Conservation (phyloP, 1,284 basidiomycete genomes). For the Apiotrichum brassicae region DNA sequence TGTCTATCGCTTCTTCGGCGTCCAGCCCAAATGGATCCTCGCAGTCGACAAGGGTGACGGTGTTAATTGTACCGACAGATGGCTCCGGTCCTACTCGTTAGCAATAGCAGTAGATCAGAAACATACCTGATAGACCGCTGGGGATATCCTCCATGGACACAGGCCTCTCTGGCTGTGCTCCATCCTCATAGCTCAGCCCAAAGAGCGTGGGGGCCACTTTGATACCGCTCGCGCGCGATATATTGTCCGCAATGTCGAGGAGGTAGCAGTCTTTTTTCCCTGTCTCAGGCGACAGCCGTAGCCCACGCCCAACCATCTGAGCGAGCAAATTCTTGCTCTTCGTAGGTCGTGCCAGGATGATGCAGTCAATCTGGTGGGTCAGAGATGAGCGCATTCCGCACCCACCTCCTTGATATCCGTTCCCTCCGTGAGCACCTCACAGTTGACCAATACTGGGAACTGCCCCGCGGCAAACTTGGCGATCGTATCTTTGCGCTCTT, state of each 20-base stretch:
- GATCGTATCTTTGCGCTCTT: conserved; percentile 62
- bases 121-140: too few species aligned
- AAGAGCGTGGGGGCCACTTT: conserved; percentile 78
- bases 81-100: not conserved
- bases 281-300: conserved; percentile 73
- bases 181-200: conserved; percentile 68
- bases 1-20: conserved; percentile 10
- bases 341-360: conserved; percentile 79
- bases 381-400: not conserved
- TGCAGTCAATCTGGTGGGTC: conserved; percentile 67
- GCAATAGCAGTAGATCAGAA: too few species aligned
- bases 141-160: too few species aligned
- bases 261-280: conserved; percentile 81
- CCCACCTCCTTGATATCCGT: conserved; percentile 71
- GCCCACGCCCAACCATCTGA: conserved; percentile 84
- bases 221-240: conserved; percentile 62
- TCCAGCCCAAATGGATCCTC: conserved; percentile 14
- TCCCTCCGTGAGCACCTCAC: conserved; percentile 87
- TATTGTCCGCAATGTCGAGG: conserved; percentile 84
- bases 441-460: conserved; percentile 87
- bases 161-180: too few species aligned
- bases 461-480: conserved; percentile 62
- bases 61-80: not conserved
- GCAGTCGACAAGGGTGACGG: conserved; percentile 2
- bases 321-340: conserved; percentile 80